Evolutionary conservation across 345 rosid genomes (phyloP), one percentile per base, ranked within the genome.

Genomic region (Citrus cavaleriei): DNA sequence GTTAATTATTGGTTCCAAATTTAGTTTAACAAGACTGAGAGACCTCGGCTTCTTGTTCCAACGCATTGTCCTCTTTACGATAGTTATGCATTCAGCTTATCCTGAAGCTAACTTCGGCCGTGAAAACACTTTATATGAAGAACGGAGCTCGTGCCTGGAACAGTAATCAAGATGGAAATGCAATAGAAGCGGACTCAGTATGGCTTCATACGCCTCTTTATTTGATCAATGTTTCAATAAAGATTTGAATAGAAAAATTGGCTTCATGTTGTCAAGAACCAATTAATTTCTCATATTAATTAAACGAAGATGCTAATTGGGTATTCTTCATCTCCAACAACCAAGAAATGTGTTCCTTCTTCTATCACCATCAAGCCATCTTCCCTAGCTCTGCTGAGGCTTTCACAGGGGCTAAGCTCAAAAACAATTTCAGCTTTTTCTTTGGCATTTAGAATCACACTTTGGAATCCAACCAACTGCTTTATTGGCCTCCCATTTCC

Each of bases 391-490:
- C 83, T 88, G 86, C 93, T 85, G 27, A 92, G 81, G 78, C 90
- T 91, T 74, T 89, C 92, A 28, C 97, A 95, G 10, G 90, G 85
- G 54, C 72, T 85, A 67, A 93, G 46, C 81, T 86, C 86, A 80
- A 89, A 92, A 49, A 83, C 86, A 25, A 93, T 70, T 72, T 91
- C 92, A 2, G 86, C 88, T 32, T 46, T 86, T 82, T 92, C 89
- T 40, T 89, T 85, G 1, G 88, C 87, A 54, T 82, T 84, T n/a
- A 92, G 70, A 40, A 83, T 84, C 87, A 93, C 86, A 49, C 91
- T 88, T 84, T 89, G 86, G 74, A 95, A 95, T 68, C 92, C 97
- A 12, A 89, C 84, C 67, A 93, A 79, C 73, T 92, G 95, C 77
- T 89, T 93, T 79, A 82, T 78, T 2, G 91, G 96, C 42, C 90